Evolutionary conservation across 257 asterid species (phyloP).

Genomic region (Jacaranda copaia): DNA sequence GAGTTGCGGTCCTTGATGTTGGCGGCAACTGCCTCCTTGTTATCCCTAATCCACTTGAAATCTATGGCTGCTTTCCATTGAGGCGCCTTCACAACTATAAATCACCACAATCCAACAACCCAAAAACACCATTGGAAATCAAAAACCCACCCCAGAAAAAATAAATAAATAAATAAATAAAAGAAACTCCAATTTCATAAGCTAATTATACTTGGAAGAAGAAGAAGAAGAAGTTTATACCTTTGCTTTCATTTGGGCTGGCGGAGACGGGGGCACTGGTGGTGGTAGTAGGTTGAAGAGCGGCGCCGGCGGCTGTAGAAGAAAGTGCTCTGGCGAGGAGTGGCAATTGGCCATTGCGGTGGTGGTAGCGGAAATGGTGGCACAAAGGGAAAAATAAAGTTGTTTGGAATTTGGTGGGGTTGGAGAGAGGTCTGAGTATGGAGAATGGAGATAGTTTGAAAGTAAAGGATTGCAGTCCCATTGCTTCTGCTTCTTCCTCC

Average conservation of each 20-base stretch:
- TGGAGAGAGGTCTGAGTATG: constrained; percentile 46
- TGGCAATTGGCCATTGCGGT: constrained; percentile 39
- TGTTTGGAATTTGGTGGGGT: constrained; percentile 35
- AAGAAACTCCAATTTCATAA: not conserved
- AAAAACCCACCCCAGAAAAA: not conserved
- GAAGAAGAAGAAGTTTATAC: constrained; percentile 28
- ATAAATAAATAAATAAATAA: not conserved
- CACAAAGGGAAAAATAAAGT: constrained; percentile 25
- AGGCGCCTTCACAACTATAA: constrained; percentile 64
- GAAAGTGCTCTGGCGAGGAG: constrained; percentile 59
- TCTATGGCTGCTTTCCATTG: constrained; percentile 96
- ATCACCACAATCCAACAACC: constrained; percentile 27
- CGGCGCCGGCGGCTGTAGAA: constrained; percentile 49
- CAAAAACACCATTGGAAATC: not conserved
- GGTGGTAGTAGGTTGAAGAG: constrained; percentile 30
- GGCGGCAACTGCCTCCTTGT: constrained; percentile 76
- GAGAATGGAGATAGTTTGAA: constrained; percentile 47
- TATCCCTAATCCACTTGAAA: constrained; percentile 94
- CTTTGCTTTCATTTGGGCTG: constrained; percentile 49
- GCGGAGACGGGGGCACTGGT: constrained; percentile 29
- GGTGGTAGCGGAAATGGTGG: constrained; percentile 26
- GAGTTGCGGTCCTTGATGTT: constrained; percentile 78
- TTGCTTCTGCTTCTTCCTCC: constrained; percentile 35
- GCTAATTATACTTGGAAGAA: not conserved
- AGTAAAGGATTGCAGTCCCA: constrained; percentile 58